Conservation (phyloP, 352 stramenopile species). For the Globisporangium abappressorium region DNA sequence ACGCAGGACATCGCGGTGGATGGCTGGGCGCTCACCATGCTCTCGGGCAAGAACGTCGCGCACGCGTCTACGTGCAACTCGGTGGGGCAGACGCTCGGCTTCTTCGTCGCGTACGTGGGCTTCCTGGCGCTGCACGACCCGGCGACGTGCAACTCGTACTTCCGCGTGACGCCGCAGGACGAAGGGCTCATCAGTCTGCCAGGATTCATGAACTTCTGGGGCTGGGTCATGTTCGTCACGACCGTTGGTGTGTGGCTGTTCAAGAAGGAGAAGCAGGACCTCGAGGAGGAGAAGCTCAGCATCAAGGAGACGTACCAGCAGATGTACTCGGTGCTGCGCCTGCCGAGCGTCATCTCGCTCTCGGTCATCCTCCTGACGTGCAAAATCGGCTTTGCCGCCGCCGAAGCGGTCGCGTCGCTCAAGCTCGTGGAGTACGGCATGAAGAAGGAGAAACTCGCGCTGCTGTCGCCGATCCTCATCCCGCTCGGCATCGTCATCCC, state of each 20-base stretch:
- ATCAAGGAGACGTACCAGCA: constrained; percentile 90
- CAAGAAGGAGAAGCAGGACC: constrained; percentile 84
- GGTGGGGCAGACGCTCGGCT: constrained; percentile 96
- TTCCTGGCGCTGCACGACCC: constrained; percentile 97
- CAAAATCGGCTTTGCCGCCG: constrained; percentile 90
- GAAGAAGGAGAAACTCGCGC: constrained; percentile 91
- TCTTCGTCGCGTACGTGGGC: constrained; percentile 97
- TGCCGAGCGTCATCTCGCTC: constrained; percentile 86
- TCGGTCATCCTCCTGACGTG: constrained; percentile 89
- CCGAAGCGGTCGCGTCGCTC: constrained; percentile 89
- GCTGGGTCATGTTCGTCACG: constrained; percentile 91
- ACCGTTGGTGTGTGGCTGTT: constrained; percentile 91
- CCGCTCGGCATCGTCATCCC: constrained; percentile 88
- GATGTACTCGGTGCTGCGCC: constrained; percentile 80
- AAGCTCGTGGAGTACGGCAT: constrained; percentile 91
- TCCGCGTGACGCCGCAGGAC: constrained; percentile 59
- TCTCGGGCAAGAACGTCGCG: constrained; percentile 95
- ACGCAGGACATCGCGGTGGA: constrained; percentile 99
- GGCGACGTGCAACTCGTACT: constrained; percentile 88
- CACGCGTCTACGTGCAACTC: constrained; percentile 96
- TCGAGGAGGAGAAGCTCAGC: constrained; percentile 61
- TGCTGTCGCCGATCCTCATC: constrained; percentile 86
- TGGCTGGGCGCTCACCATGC: constrained; percentile 99
- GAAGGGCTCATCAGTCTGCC: constrained; percentile 84
- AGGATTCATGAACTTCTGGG: constrained; percentile 93